Base-by-base conservation (phyloP, 1,284 basidiomycete genomes). In the Polyporus tsugae region DNA sequence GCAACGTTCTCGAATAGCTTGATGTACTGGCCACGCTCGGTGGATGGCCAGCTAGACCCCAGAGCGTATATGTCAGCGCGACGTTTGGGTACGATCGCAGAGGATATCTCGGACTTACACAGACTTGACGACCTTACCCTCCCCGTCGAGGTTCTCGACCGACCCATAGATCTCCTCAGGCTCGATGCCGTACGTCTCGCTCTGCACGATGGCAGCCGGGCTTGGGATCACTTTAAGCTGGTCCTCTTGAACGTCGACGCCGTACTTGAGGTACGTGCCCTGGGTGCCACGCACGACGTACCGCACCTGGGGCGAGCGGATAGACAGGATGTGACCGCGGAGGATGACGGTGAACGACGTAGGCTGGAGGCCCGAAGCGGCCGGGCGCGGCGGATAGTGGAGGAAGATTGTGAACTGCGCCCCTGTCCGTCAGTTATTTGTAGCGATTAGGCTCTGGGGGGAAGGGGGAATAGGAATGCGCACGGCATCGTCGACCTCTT, bases 241-340 rank as follows among this genome's bases (percentile, higher is more conserved):
- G 69, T 89, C 89, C 80, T 95, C 95, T 77, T 96, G 94, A 2
- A 89, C 82, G 78, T 96, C 94, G 52, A 95, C 79, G 1, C 93
- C 94, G 75, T 85, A 87, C 80, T 97, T 96, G 70, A 86, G 81
- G 78, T 87, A 96, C 2, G 88, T 87, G 39, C 92, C 95, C 70
- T 86, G 85, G 29, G 88, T 89, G 22, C 94, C 92, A 57, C 89
- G 86, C 65, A 91, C 87, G 61, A 87, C 78, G 79, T 89, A 96
- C 33, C 94, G 89, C 29, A 91, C 79, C 77, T 95, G 95, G 1
- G 82, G 83, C 1, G 85, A 80, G 49, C 87, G 84, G 15, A 88
- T 88, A 10, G 92, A 93, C 39, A 95, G 83, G 66, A 90, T 89
- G 67, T 90, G 87, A 10, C 89, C 90, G 63, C 90, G 86, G 59